Percentiles rank a stretch among this genome's conserved stretches.
These are phyloP conservation scores for Rhodofomes roseus DNA, from an alignment of 1,284 basidiomycete genomes.

Conservation along the genomic window DNA sequence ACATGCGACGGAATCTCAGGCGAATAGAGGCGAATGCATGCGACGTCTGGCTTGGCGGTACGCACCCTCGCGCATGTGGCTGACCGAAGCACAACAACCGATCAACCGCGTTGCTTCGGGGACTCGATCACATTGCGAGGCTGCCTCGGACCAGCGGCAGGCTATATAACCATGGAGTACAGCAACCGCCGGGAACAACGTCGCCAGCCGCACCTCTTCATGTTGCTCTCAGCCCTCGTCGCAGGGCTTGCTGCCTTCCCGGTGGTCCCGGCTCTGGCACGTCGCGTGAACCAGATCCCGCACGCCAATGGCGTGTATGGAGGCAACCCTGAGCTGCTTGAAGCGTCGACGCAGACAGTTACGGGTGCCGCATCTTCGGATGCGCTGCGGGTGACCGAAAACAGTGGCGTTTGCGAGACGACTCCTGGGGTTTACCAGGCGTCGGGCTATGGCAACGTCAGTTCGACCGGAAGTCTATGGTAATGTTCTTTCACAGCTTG, in stretches of 20 bases:
- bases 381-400: slow-evolving; percentile 44
- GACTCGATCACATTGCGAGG: background rate
- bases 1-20: background rate
- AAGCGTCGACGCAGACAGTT: background rate
- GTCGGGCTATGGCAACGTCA: slow-evolving; percentile 58
- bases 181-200: background rate
- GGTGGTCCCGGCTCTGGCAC: background rate
- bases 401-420: slow-evolving; percentile 56
- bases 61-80: background rate
- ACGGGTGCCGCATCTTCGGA: background rate
- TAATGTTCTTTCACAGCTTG: slow-evolving; percentile 21
- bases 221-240: background rate
- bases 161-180: background rate
- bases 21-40: too few relatives aligned
- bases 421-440: slow-evolving; percentile 54
- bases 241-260: background rate
- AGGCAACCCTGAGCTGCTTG: background rate
- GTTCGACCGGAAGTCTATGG: slow-evolving; percentile 52
- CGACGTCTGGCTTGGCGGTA: background rate
- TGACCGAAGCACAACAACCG: background rate
- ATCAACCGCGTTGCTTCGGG: background rate
- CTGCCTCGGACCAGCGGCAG: background rate
- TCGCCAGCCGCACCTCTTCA: background rate
- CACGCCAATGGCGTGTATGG: background rate
- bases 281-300: background rate